Evolutionary conservation across 306 rosid species (phyloP).

Genomic region (Phaseolus lunatus): DNA sequence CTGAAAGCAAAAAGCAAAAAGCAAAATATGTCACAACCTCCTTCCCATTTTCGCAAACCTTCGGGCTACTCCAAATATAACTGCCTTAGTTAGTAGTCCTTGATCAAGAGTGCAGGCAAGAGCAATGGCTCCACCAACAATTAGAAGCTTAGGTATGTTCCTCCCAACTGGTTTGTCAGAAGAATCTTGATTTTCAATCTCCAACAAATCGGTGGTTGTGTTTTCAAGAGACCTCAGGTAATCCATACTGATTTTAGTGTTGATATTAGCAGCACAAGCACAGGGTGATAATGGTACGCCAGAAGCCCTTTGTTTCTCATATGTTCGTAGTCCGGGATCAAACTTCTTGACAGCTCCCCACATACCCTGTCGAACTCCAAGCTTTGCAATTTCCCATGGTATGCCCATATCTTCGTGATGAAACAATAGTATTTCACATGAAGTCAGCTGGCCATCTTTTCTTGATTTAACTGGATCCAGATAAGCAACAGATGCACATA

Average conservation of each 20-base stretch:
- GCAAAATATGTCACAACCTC: slow-evolving; percentile 56
- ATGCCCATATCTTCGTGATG: slow-evolving; percentile 99
- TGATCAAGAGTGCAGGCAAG: slow-evolving; percentile 90
- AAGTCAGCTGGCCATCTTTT: slow-evolving; percentile 68
- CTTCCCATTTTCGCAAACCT: slow-evolving; percentile 83
- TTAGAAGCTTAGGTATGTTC: slow-evolving; percentile 72
- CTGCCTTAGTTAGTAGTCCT: slow-evolving; percentile 87
- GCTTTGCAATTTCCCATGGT: slow-evolving; percentile 97
- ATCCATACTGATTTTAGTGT: slow-evolving; percentile 70
- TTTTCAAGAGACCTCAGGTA: slow-evolving; percentile 67
- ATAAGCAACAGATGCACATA: slow-evolving; percentile 31
- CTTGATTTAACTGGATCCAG: slow-evolving; percentile 77
- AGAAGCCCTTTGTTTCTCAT: slow-evolving; percentile 68
- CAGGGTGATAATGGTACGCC: slow-evolving; percentile 65
- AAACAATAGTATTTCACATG: slow-evolving; percentile 88
- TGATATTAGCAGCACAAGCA: slow-evolving; percentile 76
- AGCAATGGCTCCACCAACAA: slow-evolving; percentile 83
- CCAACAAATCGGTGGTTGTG: slow-evolving; percentile 45
- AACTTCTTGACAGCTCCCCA: slow-evolving; percentile 98
- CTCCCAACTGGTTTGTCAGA: slow-evolving; percentile 63
- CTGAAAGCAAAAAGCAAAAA: slow-evolving; percentile 44
- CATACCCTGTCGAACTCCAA: slow-evolving; percentile 95
- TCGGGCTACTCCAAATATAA: slow-evolving; percentile 90
- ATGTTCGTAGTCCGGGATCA: slow-evolving; percentile 78
- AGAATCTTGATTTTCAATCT: slow-evolving; percentile 54